Base-by-base conservation (phyloP, 2,329 filamentous ascomycete species). In the Cladosporium sp. region DNA sequence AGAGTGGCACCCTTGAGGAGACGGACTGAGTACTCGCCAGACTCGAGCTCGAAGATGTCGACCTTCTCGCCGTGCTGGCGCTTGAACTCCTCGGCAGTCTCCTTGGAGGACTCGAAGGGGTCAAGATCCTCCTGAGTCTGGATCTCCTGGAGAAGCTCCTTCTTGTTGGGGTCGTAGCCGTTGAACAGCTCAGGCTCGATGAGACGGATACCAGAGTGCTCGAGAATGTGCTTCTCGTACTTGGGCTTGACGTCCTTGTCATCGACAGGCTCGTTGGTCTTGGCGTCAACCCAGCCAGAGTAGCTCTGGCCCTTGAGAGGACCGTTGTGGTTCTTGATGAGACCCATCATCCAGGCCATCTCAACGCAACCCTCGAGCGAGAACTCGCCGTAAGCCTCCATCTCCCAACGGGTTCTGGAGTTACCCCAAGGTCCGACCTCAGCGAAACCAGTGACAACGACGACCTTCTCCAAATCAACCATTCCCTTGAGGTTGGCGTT, bases 261-360 rank as follows among this genome's bases (percentile, higher is more conserved):
- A 61, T 97, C 93, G 28, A 99, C 92, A 7, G 94, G 94, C 60
- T 97, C 93, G 43, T 90, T 90, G 56, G 90, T 88, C 84, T 97
- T 97, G 73, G 86, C 83, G 71, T 99, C 94, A 60, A 99, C 90
- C 92, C 90, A 99, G 67, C 94, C 94, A 66, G 93, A 91, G 79
- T 99, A 97, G 64, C 89, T 89, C 79, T 96, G 89, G 73, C 94
- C 94, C 81, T 99, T 99, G 74, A 99, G 85, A 34, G 88, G 87
- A 17, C 94, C 94, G 68, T 97, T 97, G 81, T 96, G 90, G 76
- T 99, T 96, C 83, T 93, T 97, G 80, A 99, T 97, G 61, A 97
- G 86, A 71, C 94, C 94, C 93, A 97, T 99, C 75, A 99, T 91
- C 94, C 94, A 99, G 34, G 94, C 92, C 94, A 99, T 99, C 77